These are phyloP conservation scores for Heritiera littoralis DNA, from an alignment of 345 rosid species.

Conservation along the genomic window DNA sequence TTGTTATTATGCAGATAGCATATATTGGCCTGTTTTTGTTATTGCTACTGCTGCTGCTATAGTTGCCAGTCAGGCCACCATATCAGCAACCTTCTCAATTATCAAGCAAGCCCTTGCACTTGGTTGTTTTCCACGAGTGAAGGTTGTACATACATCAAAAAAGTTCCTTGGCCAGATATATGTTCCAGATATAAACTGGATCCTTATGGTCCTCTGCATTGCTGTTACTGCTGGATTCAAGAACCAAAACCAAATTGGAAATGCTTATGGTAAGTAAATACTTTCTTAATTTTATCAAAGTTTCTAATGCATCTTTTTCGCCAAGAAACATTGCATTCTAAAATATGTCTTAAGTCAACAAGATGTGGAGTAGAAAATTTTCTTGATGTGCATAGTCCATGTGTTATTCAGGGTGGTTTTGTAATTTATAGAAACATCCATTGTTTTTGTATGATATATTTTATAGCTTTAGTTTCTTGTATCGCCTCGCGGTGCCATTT, in stretches of 20 bases:
- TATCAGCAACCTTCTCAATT: conserved; percentile 76
- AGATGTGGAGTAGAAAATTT: not conserved
- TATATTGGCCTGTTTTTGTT: conserved; percentile 73
- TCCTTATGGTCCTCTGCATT: conserved; percentile 73
- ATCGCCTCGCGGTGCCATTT: too few relatives aligned
- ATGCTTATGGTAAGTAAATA: conserved; percentile 65
- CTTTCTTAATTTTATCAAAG: not conserved
- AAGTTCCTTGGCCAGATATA: conserved; percentile 69
- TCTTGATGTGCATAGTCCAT: not conserved
- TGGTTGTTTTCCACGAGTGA: conserved; percentile 82
- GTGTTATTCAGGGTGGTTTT: not conserved
- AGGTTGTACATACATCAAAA: conserved; percentile 76
- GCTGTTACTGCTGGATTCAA: conserved; percentile 72
- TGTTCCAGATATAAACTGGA: conserved; percentile 78
- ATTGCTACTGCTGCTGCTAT: conserved; percentile 70
- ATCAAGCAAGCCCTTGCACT: conserved; percentile 77
- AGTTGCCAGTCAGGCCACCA: conserved; percentile 83
- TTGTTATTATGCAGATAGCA: conserved; percentile 42
- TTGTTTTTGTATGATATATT: not conserved
- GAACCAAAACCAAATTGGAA: conserved; percentile 72
- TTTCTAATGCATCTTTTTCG: not conserved
- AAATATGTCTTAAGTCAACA: not conserved
- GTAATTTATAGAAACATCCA: not conserved
- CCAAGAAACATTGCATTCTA: not conserved
- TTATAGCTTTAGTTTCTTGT: not conserved